Base-by-base conservation (phyloP, 2,329 filamentous ascomycete genomes). In the Tolypocladium tundrense region DNA sequence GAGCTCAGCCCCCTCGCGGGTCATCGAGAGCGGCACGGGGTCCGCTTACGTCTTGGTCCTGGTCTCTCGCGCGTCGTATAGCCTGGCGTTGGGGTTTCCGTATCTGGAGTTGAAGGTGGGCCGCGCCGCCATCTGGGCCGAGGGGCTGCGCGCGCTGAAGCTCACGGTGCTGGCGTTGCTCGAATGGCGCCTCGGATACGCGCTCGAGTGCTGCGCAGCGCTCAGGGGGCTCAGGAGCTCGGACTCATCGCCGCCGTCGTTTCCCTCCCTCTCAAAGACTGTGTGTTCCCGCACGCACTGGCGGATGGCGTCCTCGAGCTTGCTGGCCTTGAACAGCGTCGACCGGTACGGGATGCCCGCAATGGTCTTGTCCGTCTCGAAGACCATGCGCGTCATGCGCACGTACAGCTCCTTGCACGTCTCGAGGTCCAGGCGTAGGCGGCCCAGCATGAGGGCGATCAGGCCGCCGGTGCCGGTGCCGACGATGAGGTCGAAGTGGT, bases 391-490 rank as follows among this genome's bases (percentile, higher is more conserved):
- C 39, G 94, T 99, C 82, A 99, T 88, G 66, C 90, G 89, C 65
- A 96, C 91, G 68, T 97, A 99, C 24, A 97, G 86, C 68, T 97
- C 90, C 75, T 97, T 99, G 83, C 94, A 97, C 0, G 91, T 96
- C 72, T 97, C 93, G 41, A 99, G 79, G 67, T 97, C 91, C 64
- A 99, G 84, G 53, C 94, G 87, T 65, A 99, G 75, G 57, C 94
- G 84, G 13, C 94, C 94, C 27, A 99, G 82, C 92, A 97, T 97
- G 61, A 96, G 83, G n/a, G 94, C 94, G 64, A 99, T 97, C 62
- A 99, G 77, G 4, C 94, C 94, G 67, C 94, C 94, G 0, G 94
- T 99, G 62, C 94, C 94, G 31, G 92, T 97, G 59, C 94, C 94
- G 57, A 90, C 88, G 63, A 99, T 99, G 55, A 99, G 83, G 75